phyloP scores from a whole-genome alignment of 495 filamentous ascomycete genomes.

The Aspergillus olivimuriae region DNA sequence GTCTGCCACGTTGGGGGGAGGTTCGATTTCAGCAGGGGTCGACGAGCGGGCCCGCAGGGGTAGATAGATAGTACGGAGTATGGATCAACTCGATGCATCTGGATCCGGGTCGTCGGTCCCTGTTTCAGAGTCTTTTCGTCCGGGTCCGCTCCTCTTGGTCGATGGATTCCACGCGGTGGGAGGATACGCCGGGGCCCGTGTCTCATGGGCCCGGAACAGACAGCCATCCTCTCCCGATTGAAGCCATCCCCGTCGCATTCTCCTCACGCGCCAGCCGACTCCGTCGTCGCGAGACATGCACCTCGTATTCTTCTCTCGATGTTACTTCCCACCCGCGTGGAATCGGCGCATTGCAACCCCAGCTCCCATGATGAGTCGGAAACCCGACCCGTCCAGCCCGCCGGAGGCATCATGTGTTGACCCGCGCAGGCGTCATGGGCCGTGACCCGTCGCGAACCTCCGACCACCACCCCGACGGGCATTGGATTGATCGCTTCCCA shows the following conservation, averaged over 20 bases:
- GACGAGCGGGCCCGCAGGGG: background rate
- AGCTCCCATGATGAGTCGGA: conserved; percentile 11
- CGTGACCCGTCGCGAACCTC: too few relatives aligned
- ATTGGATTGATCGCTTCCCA: background rate
- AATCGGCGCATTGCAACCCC: conserved; percentile 12
- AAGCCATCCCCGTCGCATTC: too few relatives aligned
- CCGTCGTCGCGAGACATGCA: too few relatives aligned
- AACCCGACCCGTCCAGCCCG: background rate
- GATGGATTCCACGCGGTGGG: too few relatives aligned
- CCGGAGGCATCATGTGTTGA: background rate
- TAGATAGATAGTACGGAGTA: background rate
- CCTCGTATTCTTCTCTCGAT: too few relatives aligned
- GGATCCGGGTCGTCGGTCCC: too few relatives aligned
- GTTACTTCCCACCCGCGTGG: conserved; percentile 12
- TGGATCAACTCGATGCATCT: background rate
- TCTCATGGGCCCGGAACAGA: too few relatives aligned
- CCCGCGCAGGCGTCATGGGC: background rate
- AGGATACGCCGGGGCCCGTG: too few relatives aligned
- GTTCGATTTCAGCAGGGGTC: background rate
- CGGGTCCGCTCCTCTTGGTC: background rate
- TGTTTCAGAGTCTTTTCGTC: background rate
- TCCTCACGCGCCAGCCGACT: too few relatives aligned
- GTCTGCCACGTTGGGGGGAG: background rate
- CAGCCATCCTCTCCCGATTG: too few relatives aligned
- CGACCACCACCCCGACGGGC: too few relatives aligned